phyloP scores from a whole-genome alignment of 2,329 filamentous ascomycete genomes.

The Helotiales sp. region DNA sequence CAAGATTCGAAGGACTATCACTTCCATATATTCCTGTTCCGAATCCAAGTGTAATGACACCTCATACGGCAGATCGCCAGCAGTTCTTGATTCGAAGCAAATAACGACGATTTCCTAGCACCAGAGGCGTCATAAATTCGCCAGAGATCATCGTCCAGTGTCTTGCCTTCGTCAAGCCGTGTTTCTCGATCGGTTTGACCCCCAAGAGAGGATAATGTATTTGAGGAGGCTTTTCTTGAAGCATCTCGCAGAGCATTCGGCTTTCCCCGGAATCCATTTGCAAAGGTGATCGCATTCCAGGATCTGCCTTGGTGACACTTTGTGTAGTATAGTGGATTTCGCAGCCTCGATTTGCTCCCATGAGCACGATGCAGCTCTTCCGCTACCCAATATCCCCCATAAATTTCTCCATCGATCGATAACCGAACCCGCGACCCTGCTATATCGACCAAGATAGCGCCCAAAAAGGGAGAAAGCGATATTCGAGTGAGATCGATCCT shows the following conservation, averaged over 20 bases:
- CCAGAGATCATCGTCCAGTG: no score
- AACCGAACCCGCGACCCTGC: background rate
- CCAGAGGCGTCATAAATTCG: no score
- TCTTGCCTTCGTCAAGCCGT: no score
- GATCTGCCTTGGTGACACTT: background rate
- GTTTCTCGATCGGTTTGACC: no score
- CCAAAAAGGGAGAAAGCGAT: background rate
- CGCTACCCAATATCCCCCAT: background rate
- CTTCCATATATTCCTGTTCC: no score
- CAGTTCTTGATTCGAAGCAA: no score
- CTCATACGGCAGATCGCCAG: no score
- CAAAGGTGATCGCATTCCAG: background rate
- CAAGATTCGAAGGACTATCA: background rate
- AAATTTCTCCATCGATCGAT: background rate
- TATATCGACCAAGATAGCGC: background rate
- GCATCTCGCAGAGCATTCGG: background rate
- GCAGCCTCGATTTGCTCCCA: background rate
- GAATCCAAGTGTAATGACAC: no score
- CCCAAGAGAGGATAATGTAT: no score
- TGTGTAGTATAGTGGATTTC: background rate
- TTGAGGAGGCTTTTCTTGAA: no score
- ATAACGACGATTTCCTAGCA: no score
- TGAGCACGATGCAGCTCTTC: background rate
- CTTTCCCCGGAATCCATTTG: background rate
- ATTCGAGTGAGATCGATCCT: background rate